Evolutionary conservation across 2,329 filamentous ascomycete genomes (phyloP).

Genomic region (Colletotrichum sp.): DNA sequence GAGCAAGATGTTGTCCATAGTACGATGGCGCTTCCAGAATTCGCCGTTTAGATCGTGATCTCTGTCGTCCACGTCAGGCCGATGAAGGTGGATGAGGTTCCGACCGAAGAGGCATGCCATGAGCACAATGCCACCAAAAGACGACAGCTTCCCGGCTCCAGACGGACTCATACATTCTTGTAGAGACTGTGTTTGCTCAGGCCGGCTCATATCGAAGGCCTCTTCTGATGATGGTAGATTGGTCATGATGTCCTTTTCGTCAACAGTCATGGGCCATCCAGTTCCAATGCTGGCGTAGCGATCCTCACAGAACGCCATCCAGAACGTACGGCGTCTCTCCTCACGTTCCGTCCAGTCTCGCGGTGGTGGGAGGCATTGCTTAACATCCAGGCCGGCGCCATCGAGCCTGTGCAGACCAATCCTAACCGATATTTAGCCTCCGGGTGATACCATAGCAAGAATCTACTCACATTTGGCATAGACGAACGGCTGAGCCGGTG

Average conservation of each 20-base stretch:
- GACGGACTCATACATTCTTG: slow-evolving; percentile 72
- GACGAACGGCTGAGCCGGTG: slow-evolving; percentile 78
- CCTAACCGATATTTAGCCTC: slow-evolving; percentile 54
- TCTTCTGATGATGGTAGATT: slow-evolving; percentile 86
- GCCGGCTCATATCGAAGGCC: slow-evolving; percentile 80
- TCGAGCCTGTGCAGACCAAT: slow-evolving; percentile 90
- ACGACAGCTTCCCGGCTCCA: slow-evolving; percentile 75
- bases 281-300: slow-evolving; percentile 95
- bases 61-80: slow-evolving; percentile 79
- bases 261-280: slow-evolving; percentile 94
- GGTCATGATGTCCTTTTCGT: slow-evolving; percentile 89
- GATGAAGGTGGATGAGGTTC: slow-evolving; percentile 89
- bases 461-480: slow-evolving; percentile 76
- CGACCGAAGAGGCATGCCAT: slow-evolving; percentile 91
- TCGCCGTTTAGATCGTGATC: slow-evolving; percentile 90
- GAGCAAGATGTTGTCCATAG: slow-evolving; percentile 87
- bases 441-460: not conserved
- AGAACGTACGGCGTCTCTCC: slow-evolving; percentile 90
- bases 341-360: slow-evolving; percentile 95
- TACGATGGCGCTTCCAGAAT: slow-evolving; percentile 93
- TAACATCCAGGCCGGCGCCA: slow-evolving; percentile 83
- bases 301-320: slow-evolving; percentile 91
- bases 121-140: slow-evolving; percentile 81
- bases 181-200: slow-evolving; percentile 74
- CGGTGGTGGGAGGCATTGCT: slow-evolving; percentile 85